Percentiles rank a stretch among this genome's conserved stretches.
These are phyloP conservation scores for Phytophthora hybrid DNA, from an alignment of 352 stramenopile species.

Conservation along the genomic window DNA sequence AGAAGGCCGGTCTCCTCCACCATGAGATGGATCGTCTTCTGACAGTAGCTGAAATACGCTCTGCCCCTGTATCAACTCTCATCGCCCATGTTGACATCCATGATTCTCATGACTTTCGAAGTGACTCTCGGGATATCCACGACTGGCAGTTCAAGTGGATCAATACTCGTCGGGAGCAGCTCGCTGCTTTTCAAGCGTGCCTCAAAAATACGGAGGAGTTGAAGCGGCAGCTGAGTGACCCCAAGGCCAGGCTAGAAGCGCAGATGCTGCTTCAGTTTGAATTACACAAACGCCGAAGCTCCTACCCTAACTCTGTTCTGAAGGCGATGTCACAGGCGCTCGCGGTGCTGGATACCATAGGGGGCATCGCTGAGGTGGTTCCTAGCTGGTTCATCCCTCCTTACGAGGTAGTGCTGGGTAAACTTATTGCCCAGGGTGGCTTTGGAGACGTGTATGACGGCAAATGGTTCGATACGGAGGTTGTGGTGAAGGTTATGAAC, in stretches of 20 bases:
- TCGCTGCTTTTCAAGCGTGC: conserved; percentile 26
- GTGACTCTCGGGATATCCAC: conserved; percentile 15
- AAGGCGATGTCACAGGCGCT: conserved; percentile 24
- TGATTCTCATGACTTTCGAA: background rate
- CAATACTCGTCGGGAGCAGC: conserved; percentile 25
- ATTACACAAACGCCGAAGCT: conserved; percentile 26
- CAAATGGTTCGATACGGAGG: conserved; percentile 38
- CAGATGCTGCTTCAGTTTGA: conserved; percentile 40
- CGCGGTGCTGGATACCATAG: conserved; percentile 8
- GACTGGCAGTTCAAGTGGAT: conserved; percentile 32
- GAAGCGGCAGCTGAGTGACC: conserved; percentile 17
- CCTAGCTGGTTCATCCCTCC: conserved; percentile 43
- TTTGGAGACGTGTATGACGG: conserved; percentile 33
- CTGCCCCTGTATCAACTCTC: background rate
- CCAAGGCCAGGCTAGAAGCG: conserved; percentile 19
- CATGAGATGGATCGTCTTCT: conserved; percentile 34
- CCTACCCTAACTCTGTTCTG: conserved; percentile 29
- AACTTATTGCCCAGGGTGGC: conserved; percentile 18
- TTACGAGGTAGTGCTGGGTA: conserved; percentile 32
- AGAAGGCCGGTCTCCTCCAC: conserved; percentile 28
- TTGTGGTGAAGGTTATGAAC: conserved; percentile 45
- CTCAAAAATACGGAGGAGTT: conserved; percentile 15
- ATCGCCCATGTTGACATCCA: conserved; percentile 8
- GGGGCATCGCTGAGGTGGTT: conserved; percentile 8
- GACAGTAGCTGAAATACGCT: conserved; percentile 13